phyloP scores from a whole-genome alignment of 257 asterid genomes.

The Primulina eburnea region DNA sequence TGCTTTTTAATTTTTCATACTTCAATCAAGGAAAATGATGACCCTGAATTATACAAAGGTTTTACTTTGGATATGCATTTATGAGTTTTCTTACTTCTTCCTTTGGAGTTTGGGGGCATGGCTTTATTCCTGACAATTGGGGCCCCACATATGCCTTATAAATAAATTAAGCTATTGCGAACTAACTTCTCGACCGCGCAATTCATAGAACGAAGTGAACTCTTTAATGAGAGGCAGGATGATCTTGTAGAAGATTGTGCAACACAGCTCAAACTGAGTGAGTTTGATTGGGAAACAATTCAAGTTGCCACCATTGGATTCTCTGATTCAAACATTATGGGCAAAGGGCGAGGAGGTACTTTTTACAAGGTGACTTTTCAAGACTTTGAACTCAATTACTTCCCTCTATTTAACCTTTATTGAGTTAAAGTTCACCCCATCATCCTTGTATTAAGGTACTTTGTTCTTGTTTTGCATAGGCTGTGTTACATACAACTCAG shows the following conservation, averaged over 20 bases:
- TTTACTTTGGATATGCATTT: no score
- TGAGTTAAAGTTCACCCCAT: not conserved
- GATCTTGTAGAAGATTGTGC: not conserved
- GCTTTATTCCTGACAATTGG: no score
- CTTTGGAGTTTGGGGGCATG: no score
- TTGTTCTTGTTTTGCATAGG: not conserved
- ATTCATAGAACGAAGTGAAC: not conserved
- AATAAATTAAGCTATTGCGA: no score
- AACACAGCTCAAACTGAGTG: not conserved
- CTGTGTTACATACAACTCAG: not conserved
- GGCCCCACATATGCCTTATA: no score
- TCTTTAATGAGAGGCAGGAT: not conserved
- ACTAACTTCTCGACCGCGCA: no score
- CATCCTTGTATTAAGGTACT: not conserved
- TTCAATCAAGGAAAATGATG: no score
- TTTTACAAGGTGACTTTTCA: not conserved
- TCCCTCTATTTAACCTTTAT: not conserved
- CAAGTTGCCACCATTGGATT: not conserved
- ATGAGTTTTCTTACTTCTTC: no score
- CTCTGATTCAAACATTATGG: not conserved
- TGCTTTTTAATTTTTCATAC: no score
- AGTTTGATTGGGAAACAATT: not conserved
- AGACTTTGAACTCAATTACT: not conserved
- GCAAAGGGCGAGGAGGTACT: not conserved
- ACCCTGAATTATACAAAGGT: no score